Evolutionary conservation across 768 basidiomycete species (phyloP), one percentile per base, ranked within the genome.

Genomic region (Leccinum incarnatum): DNA sequence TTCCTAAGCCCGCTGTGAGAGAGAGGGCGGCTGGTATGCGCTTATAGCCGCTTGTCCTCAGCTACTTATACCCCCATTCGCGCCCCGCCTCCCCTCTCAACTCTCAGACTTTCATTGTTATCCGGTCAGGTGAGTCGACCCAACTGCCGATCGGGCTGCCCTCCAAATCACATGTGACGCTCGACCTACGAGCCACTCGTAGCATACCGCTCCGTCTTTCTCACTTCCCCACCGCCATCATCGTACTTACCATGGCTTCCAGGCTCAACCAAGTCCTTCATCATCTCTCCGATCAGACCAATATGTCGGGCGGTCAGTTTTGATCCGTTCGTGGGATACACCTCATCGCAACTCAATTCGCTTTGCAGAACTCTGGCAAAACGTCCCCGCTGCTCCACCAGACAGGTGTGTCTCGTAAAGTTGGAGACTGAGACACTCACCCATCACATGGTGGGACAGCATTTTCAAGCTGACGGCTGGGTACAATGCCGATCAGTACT

Each of bases 401-500:
- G 92, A 94, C 69, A 89, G 88, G 91, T 91, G 54, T 14, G 76
- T 60, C 55, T 19, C 42, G 42, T 19, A 45, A 19, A 45, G 23
- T 42, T 58, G 10, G 17, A 15, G 25, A 52, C 47, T 14, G 23
- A 21, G 50, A 45, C 5, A 50, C 62, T 63, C 21, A 56, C 21
- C n/a, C 49, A 29, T 47, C 55, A 50, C 61, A 57, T 63, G 40
- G 10, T 19, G 46, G 46, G 46, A 57, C 65, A 94, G 92, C 76
- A 94, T 94, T 69, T 93, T 93, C 84, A 86, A 92, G 77, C 81
- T 97, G 62, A 93, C 93, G 0, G 89, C 92, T 19, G 86, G 91
- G 2, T 96, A 87, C 85, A 93, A 95, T 72, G 84, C 82, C 29
- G 92, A 97, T 72, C 69, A 82, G 2, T 83, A 79, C 71, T 79